Evolutionary conservation across 1,284 basidiomycete species (phyloP).

Genomic region (Golubevia pallescens): DNA sequence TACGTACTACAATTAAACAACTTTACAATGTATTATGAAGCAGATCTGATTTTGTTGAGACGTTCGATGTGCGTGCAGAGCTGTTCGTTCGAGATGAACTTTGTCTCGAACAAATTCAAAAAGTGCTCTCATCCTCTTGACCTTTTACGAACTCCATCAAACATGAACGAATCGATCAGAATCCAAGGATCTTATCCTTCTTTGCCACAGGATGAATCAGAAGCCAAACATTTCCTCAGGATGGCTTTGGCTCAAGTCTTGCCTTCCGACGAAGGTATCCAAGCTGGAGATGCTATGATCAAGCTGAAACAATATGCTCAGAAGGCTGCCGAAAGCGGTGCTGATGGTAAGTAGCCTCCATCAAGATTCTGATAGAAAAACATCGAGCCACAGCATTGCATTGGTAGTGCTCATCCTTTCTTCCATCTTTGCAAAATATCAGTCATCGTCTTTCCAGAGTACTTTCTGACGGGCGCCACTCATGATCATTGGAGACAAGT

Average conservation of each 20-base stretch:
- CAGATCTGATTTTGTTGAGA: too few species aligned
- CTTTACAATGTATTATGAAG: too few species aligned
- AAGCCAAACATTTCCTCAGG: conserved; percentile 2
- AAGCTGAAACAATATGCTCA: conserved; percentile 29
- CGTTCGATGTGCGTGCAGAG: too few species aligned
- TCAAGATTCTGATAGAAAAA: conserved; percentile 2
- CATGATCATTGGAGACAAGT: conserved; percentile 35
- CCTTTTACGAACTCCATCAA: too few species aligned
- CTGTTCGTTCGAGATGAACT: too few species aligned
- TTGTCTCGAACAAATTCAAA: too few species aligned
- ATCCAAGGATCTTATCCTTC: background rate
- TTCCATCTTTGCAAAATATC: background rate
- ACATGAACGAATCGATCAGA: too few species aligned
- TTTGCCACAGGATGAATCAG: background rate
- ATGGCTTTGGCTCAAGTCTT: conserved; percentile 23
- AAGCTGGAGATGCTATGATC: conserved; percentile 13
- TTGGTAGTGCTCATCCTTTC: conserved; percentile 11
- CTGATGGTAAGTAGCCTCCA: conserved; percentile 2
- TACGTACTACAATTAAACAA: too few species aligned
- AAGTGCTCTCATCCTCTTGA: too few species aligned
- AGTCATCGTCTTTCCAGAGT: conserved; percentile 59
- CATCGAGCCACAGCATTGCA: conserved; percentile 8
- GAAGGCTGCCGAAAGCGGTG: conserved; percentile 7
- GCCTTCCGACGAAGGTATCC: conserved; percentile 10
- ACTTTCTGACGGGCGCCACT: conserved; percentile 52